phyloP scores from a whole-genome alignment of 2,329 filamentous ascomycete species.

The Cladophialophora bantiana region DNA sequence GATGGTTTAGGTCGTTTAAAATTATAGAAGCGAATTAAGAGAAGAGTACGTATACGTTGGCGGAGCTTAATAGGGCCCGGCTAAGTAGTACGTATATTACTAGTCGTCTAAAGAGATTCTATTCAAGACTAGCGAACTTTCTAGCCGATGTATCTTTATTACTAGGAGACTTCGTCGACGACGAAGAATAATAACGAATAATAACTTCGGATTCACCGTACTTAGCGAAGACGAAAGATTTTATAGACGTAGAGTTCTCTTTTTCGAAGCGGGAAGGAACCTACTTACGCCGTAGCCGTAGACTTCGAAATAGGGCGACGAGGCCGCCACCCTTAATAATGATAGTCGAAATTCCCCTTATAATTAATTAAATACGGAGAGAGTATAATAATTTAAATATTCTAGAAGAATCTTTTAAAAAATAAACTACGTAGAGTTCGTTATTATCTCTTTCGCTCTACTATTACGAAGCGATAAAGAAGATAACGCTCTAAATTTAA shows the following conservation, averaged over 20 bases:
- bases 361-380: neutral
- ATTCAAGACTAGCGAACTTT: neutral
- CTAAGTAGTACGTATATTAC: neutral
- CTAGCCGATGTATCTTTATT: neutral
- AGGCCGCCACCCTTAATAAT: neutral
- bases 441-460: neutral
- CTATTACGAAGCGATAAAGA: constrained; percentile 9
- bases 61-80: neutral
- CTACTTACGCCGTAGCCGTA: neutral
- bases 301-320: neutral
- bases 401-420: neutral
- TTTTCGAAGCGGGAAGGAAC: neutral
- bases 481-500: neutral
- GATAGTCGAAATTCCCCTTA: neutral
- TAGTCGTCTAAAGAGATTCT: constrained; percentile 4
- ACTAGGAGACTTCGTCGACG: neutral
- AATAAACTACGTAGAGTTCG: neutral
- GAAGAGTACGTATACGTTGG: constrained; percentile 2
- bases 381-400: neutral
- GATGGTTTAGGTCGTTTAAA: constrained; percentile 5
- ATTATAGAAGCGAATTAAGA: constrained; percentile 1
- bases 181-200: no score
- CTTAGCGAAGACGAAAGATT: no score
- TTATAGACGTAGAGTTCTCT: no score
- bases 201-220: no score